These are phyloP conservation scores for Lepiota venenata DNA, from an alignment of 768 basidiomycete species.

Conservation along the genomic window DNA sequence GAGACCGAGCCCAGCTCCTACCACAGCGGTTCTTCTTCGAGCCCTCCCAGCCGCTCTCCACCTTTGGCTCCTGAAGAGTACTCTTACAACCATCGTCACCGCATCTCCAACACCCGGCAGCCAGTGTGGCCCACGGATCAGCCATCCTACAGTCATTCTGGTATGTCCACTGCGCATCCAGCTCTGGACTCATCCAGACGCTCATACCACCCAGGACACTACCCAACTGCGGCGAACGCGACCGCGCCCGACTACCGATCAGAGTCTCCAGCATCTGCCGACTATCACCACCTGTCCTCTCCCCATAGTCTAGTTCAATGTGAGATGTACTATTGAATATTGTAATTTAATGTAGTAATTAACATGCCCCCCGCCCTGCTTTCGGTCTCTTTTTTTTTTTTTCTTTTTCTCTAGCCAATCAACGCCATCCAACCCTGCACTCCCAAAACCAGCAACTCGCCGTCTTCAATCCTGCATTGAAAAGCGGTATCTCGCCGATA, in stretches of 20 bases:
- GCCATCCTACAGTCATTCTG: too few species aligned
- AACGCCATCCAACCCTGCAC: slow-evolving; percentile 28
- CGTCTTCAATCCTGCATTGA: slow-evolving; percentile 9
- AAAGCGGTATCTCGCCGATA: too few species aligned
- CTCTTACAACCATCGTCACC: slow-evolving; percentile 8
- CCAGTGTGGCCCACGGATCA: background rate
- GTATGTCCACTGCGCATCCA: too few species aligned
- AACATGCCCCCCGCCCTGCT: slow-evolving; percentile 12
- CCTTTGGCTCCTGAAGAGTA: slow-evolving; percentile 19
- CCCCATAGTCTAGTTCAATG: slow-evolving; percentile 12
- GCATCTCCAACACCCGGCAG: background rate
- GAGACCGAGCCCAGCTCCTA: slow-evolving; percentile 42
- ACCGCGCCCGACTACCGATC: slow-evolving; percentile 2
- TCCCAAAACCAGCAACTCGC: slow-evolving; percentile 20
- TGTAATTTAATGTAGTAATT: slow-evolving; percentile 15
- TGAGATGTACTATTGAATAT: slow-evolving; percentile 15
- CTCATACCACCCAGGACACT: slow-evolving; percentile 4
- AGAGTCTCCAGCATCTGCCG: slow-evolving; percentile 2
- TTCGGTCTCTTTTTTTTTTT: slow-evolving; percentile 9
- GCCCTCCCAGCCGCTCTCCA: slow-evolving; percentile 28
- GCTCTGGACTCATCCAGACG: background rate
- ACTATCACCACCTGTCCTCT: slow-evolving; percentile 5
- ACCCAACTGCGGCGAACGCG: background rate
- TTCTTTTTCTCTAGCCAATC: slow-evolving; percentile 18
- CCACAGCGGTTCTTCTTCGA: slow-evolving; percentile 32